phyloP scores from a whole-genome alignment of 2,329 filamentous ascomycete genomes.

The Madurella fahalii region DNA sequence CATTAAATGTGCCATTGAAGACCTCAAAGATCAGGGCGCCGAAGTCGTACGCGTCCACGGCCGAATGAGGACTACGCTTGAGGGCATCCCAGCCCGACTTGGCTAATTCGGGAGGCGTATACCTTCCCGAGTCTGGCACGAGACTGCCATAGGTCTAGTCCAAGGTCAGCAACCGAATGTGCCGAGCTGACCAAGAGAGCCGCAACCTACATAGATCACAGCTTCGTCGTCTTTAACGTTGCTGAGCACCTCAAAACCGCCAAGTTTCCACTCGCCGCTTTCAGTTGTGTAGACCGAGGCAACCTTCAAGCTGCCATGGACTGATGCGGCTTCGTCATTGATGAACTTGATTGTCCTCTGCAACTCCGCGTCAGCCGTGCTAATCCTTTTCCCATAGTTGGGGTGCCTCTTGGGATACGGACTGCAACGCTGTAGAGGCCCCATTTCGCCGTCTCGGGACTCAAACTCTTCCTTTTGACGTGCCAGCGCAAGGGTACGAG shows the following conservation, averaged over 20 bases:
- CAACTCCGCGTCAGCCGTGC: slow-evolving; percentile 8
- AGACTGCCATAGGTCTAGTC: slow-evolving; percentile 76
- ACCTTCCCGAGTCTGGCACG: slow-evolving; percentile 78
- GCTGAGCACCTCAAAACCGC: slow-evolving; percentile 88
- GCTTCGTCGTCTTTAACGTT: slow-evolving; percentile 95
- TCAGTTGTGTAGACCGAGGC: slow-evolving; percentile 90
- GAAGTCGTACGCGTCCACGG: slow-evolving; percentile 83
- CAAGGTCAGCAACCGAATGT: slow-evolving; percentile 10
- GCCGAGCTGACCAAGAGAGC: not conserved
- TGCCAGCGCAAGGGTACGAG: slow-evolving; percentile 86
- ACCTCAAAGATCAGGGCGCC: slow-evolving; percentile 83
- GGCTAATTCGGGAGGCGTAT: slow-evolving; percentile 80
- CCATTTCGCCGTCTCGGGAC: slow-evolving; percentile 94
- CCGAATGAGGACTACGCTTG: slow-evolving; percentile 74
- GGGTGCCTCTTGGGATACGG: slow-evolving; percentile 26
- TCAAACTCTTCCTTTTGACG: slow-evolving; percentile 80
- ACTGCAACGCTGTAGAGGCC: slow-evolving; percentile 83
- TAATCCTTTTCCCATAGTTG: not conserved
- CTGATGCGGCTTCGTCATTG: slow-evolving; percentile 85
- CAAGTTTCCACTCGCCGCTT: slow-evolving; percentile 96
- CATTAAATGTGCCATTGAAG: slow-evolving; percentile 80
- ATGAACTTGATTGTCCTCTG: slow-evolving; percentile 92
- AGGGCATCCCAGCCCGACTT: slow-evolving; percentile 89
- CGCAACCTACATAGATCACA: slow-evolving; percentile 68
- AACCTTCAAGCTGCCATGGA: slow-evolving; percentile 82